Evolutionary conservation across 2,329 filamentous ascomycete species (phyloP), one percentile per base, ranked within the genome.

Genomic region (Pestalotiopsis sp.): DNA sequence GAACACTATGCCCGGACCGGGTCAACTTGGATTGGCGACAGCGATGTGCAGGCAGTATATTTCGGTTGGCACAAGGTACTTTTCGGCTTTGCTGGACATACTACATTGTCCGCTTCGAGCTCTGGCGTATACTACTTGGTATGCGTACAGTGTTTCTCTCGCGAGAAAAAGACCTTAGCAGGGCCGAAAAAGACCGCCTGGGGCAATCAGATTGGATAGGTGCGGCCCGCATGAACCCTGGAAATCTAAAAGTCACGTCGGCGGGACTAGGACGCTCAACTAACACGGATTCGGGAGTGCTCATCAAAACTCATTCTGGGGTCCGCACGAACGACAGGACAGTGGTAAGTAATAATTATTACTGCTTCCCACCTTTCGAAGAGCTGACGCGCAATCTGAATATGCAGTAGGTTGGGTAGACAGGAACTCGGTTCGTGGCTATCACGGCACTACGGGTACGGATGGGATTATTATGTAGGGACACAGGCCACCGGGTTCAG

Each of bases 161-260:
- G 45, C 45, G 45, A 52, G 45, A 52, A 20, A 52, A 52, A 52
- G 45, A 52, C 45, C 45, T n/a, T 20, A n/a, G 17, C 45, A 52
- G 20, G 45, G 17, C 7, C 17, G 45, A 52, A 17, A 45, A 9
- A 17, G 45, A 17, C 45, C 45, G 45, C 45, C 45, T 52, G 45
- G 41, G 45, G 20, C 17, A 52, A 52, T n/a, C 45, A 62, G 59
- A 41, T 62, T n/a, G 59, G 59, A 62, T 62, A 39, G 59, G 59
- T 36, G 59, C 59, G 59, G 59, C 59, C 59, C 59, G 59, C 59
- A 38, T 39, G 59, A 62, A 62, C 59, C 59, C 59, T 62, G 27
- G 31, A 62, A 62, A 31, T 62, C 59, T 62, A 62, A 36, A 36
- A 62, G 36, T 36, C 27, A 36, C 59, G 36, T 20, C 36, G 59